phyloP scores from a whole-genome alignment of 495 filamentous ascomycete species.

The Zalerion maritima region DNA sequence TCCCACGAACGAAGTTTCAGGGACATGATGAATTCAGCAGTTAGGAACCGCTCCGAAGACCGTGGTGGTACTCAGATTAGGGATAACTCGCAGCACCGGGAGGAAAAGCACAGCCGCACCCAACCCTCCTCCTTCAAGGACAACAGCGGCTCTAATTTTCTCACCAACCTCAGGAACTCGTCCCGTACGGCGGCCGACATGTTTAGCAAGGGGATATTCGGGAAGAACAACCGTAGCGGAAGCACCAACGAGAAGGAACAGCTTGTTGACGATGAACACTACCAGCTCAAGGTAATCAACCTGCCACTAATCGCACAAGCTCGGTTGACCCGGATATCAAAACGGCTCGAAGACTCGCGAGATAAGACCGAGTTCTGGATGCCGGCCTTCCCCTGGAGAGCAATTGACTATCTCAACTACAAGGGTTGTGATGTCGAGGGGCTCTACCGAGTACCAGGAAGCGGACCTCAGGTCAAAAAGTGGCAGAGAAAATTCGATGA shows the following conservation, averaged over 20 bases:
- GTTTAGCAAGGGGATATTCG: constrained; percentile 63
- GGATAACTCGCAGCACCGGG: constrained; percentile 19
- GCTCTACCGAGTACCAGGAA: constrained; percentile 76
- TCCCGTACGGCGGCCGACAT: constrained; percentile 62
- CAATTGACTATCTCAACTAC: constrained; percentile 86
- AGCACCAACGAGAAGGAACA: constrained; percentile 53
- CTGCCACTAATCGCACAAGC: constrained; percentile 71
- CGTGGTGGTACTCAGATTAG: constrained; percentile 29
- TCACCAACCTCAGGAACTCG: constrained; percentile 57
- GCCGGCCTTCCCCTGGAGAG: constrained; percentile 82
- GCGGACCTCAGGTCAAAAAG: constrained; percentile 65
- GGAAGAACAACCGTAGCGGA: constrained; percentile 56
- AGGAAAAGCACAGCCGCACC: constrained; percentile 17
- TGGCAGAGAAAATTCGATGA: constrained; percentile 81
- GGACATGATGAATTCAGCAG: constrained; percentile 45
- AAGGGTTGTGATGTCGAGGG: constrained; percentile 84
- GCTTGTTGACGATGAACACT: constrained; percentile 55
- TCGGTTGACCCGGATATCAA: constrained; percentile 72
- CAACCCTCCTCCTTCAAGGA: constrained; percentile 44
- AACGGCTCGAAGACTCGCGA: constrained; percentile 61
- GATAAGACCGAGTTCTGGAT: constrained; percentile 98
- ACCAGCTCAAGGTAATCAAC: constrained; percentile 65
- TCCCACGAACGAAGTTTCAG: constrained; percentile 47
- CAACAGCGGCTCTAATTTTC: constrained; percentile 47
- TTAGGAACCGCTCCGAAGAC: constrained; percentile 50